phyloP scores from a whole-genome alignment of 2,329 filamentous ascomycete species.

The Penicillium paneum region DNA sequence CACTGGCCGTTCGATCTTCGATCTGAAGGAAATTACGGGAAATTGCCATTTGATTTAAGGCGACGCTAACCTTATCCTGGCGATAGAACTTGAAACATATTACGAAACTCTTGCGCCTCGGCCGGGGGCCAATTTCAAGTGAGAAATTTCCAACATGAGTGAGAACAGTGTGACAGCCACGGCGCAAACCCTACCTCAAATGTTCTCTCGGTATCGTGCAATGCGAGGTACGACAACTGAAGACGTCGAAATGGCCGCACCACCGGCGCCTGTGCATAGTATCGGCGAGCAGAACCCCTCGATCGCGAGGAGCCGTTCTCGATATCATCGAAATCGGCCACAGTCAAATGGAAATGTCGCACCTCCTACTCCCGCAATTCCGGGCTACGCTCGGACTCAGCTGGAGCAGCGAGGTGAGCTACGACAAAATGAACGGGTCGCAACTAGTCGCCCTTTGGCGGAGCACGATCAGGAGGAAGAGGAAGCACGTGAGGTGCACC shows the following conservation, averaged over 20 bases:
- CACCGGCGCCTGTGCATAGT: neutral
- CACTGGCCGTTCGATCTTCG: neutral
- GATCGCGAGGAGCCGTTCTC: constrained; percentile 35
- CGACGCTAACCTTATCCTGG: constrained; percentile 1
- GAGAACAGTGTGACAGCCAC: neutral
- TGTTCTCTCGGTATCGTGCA: neutral
- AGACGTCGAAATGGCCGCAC: neutral
- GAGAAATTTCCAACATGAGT: neutral
- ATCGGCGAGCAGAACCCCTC: constrained; percentile 19
- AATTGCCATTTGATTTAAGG: neutral
- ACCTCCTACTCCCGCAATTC: constrained; percentile 14
- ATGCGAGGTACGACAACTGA: neutral
- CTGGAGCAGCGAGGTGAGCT: neutral
- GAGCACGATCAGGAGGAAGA: constrained; percentile 14
- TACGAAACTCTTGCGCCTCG: neutral
- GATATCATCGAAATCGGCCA: constrained; percentile 32
- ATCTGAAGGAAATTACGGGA: neutral
- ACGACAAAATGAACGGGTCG: neutral
- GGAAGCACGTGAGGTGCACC: constrained; percentile 23
- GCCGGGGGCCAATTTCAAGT: neutral
- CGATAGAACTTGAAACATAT: neutral
- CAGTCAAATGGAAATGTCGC: neutral
- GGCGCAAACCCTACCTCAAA: neutral
- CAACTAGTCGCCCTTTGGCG: neutral
- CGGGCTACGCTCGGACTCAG: constrained; percentile 8